Conservation (phyloP, 2,329 filamentous ascomycete species). For the Cucurbitaria berberidis region DNA sequence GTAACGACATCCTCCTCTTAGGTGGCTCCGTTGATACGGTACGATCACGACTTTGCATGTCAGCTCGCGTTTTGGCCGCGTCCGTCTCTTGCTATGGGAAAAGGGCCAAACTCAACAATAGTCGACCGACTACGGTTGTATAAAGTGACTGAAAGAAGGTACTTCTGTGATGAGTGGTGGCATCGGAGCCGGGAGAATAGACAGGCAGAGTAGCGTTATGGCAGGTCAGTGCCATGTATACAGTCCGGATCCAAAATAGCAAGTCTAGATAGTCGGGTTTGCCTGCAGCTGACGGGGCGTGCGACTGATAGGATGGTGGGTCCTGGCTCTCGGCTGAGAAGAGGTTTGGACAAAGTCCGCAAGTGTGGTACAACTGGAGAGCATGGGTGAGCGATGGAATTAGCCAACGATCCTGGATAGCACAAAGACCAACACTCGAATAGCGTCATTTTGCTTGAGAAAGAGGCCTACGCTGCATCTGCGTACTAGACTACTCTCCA, state of each 20-base stretch:
- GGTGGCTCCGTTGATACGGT: constrained; percentile 8
- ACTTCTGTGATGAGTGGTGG: constrained; percentile 13
- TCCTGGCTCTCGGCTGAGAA: constrained; percentile 12
- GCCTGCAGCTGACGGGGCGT: constrained; percentile 12
- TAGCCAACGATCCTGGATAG: no score
- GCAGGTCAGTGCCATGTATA: constrained; percentile 24
- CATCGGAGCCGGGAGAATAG: constrained; percentile 10
- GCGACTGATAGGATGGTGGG: constrained; percentile 17
- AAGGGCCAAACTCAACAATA: constrained; percentile 8
- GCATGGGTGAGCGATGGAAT: constrained; percentile 1
- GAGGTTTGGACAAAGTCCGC: constrained; percentile 7
- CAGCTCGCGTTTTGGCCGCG: neutral
- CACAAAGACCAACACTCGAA: neutral
- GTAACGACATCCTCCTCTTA: constrained; percentile 29
- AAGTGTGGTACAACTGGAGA: neutral
- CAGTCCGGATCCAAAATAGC: constrained; percentile 29
- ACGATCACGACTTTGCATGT: constrained; percentile 4
- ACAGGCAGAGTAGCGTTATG: constrained; percentile 18
- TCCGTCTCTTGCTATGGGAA: constrained; percentile 5
- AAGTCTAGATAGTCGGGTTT: constrained; percentile 13
- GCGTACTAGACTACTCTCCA: no score
- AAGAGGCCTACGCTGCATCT: neutral
- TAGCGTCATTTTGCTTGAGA: neutral
- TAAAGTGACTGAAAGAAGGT: constrained; percentile 10
- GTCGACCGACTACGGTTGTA: constrained; percentile 8